Base-by-base conservation (phyloP, 805 yeast genomes). In the Pachysolen tannophilus region DNA sequence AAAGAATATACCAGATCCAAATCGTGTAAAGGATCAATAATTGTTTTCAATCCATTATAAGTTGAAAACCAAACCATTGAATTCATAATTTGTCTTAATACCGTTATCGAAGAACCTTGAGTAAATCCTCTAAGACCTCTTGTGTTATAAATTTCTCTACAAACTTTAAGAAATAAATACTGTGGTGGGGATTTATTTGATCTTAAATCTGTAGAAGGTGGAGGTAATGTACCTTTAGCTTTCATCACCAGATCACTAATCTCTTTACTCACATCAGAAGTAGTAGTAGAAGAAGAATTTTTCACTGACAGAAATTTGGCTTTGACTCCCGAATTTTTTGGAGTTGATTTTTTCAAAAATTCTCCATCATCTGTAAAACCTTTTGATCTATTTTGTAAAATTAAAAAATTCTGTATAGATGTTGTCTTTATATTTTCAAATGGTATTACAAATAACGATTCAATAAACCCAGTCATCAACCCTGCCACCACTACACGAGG, bases 401-500 rank as follows among this genome's bases (percentile, higher is more conserved):
- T 49, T 51, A 69, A 46, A 32, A 78, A 65, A 50, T 81, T 78
- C 48, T 85, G 94, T 41, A 86, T 78, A 83, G 83, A 73, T 7
- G 81, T 68, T 2, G 82, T 78, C 51, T 86, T 86, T 44, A 86
- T 66, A 49, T 80, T 83, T 50, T 90, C 98, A 53, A 90, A 88
- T 0, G 97, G 98, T 14, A 92, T 82, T 16, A 90, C 75, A 68
- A 82, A 72, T 23, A 87, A 43, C 2, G 94, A 78, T 55, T 92
- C 97, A 29, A 79, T 60, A 38, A 82, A 66, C 2, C 95, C 97
- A 5, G 95, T 82, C 63, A 85, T 71, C 43, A 72, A 46, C 8
- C 94, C 95, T 3, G 96, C 95, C 39, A 82, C 76, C 6, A 85
- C 82, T 27, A 85, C 69, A 47, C 86, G 67, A 8, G 94, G 90